Percentiles rank a stretch among this genome's conserved stretches.
Evolutionary conservation across 192 early-diverging fungal species (phyloP).

Genomic region (Coemansia sp.): DNA sequence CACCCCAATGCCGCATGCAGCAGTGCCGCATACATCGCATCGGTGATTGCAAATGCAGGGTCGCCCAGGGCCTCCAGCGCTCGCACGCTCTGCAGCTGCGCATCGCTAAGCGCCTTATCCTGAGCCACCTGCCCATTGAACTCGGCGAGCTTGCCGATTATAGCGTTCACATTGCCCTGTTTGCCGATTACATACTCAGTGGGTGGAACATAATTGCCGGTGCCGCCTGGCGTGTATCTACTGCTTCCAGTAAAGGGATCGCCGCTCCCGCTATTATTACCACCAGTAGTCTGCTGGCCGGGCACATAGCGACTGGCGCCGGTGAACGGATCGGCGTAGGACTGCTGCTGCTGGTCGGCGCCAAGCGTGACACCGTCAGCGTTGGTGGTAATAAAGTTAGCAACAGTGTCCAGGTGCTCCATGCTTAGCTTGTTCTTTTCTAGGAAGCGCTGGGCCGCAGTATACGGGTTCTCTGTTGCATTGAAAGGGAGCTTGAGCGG

Average conservation of each 20-base stretch:
- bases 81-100: conserved; percentile 19
- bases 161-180: conserved; percentile 66
- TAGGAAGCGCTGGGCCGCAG: conserved; percentile 90
- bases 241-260: conserved; percentile 30
- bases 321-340: conserved; percentile 38
- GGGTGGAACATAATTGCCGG: conserved; percentile 24
- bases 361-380: conserved; percentile 58
- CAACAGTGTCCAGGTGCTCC: conserved; percentile 90
- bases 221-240: conserved; percentile 19
- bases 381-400: conserved; percentile 90
- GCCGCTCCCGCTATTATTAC: conserved; percentile 1
- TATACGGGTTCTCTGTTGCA: conserved; percentile 86
- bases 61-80: conserved; percentile 9
- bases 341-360: background rate
- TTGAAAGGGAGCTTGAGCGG: conserved; percentile 95
- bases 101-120: conserved; percentile 12
- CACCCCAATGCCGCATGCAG: conserved; percentile 62
- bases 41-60: conserved; percentile 33
- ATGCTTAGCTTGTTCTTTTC: conserved; percentile 75
- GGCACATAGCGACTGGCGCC: conserved; percentile 67
- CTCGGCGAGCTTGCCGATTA: conserved; percentile 73
- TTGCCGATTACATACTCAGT: conserved; percentile 64
- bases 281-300: background rate
- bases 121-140: conserved; percentile 61
- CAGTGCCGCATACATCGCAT: conserved; percentile 50